These are phyloP conservation scores for Aspergillus intermedius DNA, from an alignment of 2,329 filamentous ascomycete species.

Conservation along the genomic window DNA sequence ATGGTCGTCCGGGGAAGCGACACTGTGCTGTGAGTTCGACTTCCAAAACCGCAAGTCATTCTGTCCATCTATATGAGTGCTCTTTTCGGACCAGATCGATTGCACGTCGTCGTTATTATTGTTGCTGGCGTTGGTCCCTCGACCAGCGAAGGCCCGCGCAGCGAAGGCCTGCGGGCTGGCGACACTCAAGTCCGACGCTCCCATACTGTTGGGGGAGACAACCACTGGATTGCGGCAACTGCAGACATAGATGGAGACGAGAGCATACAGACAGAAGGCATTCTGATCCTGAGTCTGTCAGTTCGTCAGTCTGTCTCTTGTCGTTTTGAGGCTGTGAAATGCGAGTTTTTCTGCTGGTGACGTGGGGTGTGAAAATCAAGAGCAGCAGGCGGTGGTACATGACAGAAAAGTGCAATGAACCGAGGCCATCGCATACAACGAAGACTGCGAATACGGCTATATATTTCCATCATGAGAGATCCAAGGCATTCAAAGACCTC, in stretches of 20 bases:
- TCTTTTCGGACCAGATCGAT: neutral
- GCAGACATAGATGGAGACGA: neutral
- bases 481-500: too few species aligned
- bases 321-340: neutral
- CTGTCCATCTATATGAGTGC: neutral
- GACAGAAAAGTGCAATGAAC: neutral
- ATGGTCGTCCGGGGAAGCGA: neutral
- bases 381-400: neutral
- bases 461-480: too few species aligned
- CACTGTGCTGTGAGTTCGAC: neutral
- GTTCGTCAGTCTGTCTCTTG: neutral
- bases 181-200: neutral
- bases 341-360: too few species aligned
- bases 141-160: neutral
- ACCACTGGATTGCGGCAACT: neutral
- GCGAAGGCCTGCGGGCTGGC: neutral
- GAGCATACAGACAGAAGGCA: neutral
- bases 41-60: neutral
- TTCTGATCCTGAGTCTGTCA: neutral
- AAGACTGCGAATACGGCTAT: too few species aligned
- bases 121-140: neutral
- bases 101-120: neutral
- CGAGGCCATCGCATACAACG: too few species aligned
- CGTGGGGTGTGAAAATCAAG: too few species aligned
- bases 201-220: neutral